Conservation (phyloP, 257 asterid species). For the Lycium ferocissimum region DNA sequence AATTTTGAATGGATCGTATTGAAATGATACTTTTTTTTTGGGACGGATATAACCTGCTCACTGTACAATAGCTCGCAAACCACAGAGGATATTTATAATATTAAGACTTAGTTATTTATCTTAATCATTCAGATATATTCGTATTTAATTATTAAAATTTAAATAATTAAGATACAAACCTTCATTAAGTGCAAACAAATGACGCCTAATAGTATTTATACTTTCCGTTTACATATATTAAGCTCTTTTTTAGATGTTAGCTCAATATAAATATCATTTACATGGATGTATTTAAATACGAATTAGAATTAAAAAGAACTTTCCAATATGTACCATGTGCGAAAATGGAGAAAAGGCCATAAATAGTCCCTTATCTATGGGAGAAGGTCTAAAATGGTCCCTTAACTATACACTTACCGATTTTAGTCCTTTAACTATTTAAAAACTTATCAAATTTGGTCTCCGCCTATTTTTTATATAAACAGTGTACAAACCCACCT, state of each 20-base stretch:
- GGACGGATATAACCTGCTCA: too few species aligned
- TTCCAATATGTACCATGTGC: neutral
- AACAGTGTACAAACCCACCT: too few species aligned
- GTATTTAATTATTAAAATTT: neutral
- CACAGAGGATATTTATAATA: neutral
- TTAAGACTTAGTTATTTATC: neutral
- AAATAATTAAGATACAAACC: neutral
- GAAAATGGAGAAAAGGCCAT: too few species aligned
- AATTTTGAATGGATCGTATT: neutral
- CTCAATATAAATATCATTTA: neutral
- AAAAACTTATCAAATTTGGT: too few species aligned
- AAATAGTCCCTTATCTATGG: too few species aligned
- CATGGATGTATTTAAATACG: neutral
- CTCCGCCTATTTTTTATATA: too few species aligned
- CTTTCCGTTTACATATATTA: neutral
- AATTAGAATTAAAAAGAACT: neutral
- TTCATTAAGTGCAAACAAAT: neutral
- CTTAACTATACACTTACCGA: too few species aligned
- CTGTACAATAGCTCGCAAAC: too few species aligned
- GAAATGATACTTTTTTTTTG: too few species aligned
- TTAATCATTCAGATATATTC: neutral
- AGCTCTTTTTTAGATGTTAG: neutral
- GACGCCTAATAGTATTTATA: neutral
- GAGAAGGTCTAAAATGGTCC: too few species aligned
- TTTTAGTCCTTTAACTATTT: too few species aligned